Base-by-base conservation (phyloP, 805 yeast genomes). In the Myxozyma neotropica region DNA sequence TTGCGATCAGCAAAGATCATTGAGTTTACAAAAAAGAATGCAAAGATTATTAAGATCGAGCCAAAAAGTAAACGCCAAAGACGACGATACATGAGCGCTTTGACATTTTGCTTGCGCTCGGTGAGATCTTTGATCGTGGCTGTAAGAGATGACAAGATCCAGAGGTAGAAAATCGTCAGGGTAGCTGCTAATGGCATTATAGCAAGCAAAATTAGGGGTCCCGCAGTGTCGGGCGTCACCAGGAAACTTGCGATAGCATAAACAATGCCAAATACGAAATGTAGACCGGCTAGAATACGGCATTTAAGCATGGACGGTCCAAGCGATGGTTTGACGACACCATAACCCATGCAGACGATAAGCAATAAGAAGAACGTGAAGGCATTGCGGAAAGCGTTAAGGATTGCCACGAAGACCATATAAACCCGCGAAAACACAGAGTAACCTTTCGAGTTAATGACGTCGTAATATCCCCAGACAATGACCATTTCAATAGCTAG, bases 381-480 rank as follows among this genome's bases (percentile, higher is more conserved):
- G 0, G 97, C 86, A 53, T 89, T 81, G 69, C 94, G 88, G 67
- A 84, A 83, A 1, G 96, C 84, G 71, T 90, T 89, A 72, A 93
- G 75, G 33, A 89, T 72, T 1, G 97, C 86, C 53, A 93, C 81
- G 70, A 93, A 82, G 7, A 83, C 83, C 81, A 90, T 81, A 74
- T 91, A 89, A 42, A 83, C 82, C 64, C 84, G 87, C 67, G 90
- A 83, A 48, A 84, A 84, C 0, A 81, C 78, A 0, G 67, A 52
- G 26, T 74, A 68, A 45, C 86, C 87, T 35, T 79, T 72, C 50
- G 82, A 77, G 75, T 94, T 94, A 68, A 85, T 84, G 64, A 89
- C 80, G 69, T 90, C 96, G 71, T 88, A 94, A 71, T 89, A 88
- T 1, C 96, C 90, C 96, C 97, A 92, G 46, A 90, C 86, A 53